Evolutionary conservation across 441 rosid genomes (phyloP), one percentile per base, ranked within the genome.

Genomic region (Jatropha podagrica): DNA sequence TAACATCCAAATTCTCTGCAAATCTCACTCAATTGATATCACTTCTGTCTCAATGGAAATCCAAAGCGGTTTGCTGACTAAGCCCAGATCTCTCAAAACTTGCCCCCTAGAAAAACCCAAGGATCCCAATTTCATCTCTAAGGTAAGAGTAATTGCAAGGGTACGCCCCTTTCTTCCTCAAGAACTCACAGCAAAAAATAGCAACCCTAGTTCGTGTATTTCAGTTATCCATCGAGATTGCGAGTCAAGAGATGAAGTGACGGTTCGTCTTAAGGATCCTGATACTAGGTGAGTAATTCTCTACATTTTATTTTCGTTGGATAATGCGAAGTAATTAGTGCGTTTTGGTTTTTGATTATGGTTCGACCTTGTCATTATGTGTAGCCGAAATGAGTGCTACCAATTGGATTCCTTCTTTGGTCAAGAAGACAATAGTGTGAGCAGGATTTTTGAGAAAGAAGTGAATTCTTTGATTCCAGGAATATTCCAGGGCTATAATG

Each of bases 321-420:
- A 17, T 11, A 2, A 27, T 10, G 62, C 71, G 4, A 58, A 3
- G 41, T 4, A 13, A 20, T n/a, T 0, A 2, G 48, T 13, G 5
- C 14, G 46, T 14, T 69, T 76, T 76, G 44, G 59, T 38, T 7
- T 15, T 70, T 54, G 61, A 67, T 44, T 68, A 23, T 69, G 55
- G 8, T 71, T 65, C 37, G 72, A 17, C 37, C 58, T 66, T 54
- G 67, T 37, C 51, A 12, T 27, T 65, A 56, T 58, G 55, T 72
- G 67, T 77, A 93, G 99, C 76, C 95, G 96, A 52, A 93, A 76
- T 49, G 98, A 95, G 82, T 72, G 88, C 72, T 95, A 88, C 80
- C 85, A 86, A 68, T 76, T 95, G 82, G 99, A 95, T 78, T 90
- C 94, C 37, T 91, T 93, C 83, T 93, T 87, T 72, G 93, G 81